Base-by-base conservation (phyloP, 441 rosid species). In the Pelargonium cotyledonis region DNA sequence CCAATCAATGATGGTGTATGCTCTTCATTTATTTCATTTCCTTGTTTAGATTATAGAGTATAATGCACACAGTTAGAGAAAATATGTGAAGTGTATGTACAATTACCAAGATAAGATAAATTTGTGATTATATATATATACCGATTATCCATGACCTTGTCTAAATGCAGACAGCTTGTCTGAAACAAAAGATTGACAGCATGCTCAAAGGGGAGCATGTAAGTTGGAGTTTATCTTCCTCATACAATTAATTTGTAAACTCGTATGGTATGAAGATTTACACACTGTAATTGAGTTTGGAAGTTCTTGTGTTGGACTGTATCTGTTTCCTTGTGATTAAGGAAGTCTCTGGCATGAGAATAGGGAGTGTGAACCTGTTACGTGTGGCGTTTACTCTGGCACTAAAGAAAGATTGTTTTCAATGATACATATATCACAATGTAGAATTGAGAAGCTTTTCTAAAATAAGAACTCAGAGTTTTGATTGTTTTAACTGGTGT, bases 171-270 rank as follows among this genome's bases (percentile, higher is more conserved):
- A 89, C 82, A 49, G 93, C 95, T 18, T 78, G 79, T 72, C 88
- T 94, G 69, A 79, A 84, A 63, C 82, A 89, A 79, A 86, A 94
- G 86, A 85, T 94, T 68, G 68, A 68, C 71, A 79, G 83, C 62
- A 89, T 94, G 97, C 88, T 73, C 75, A 81, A 72, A 12, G 96
- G 98, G 26, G 96, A 89, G 49, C 93, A 73, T 77, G 98, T 91
- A 76, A 89, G 93, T 78, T 60, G 21, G 8, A 3, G 7, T 75
- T 67, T 46, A 8, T 11, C 14, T 29, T 19, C 21, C 41, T 29
- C 38, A 16, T 21, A 18, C 2, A 51, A 15, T 41, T 43, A 38
- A 11, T 65, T 12, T 71, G 38, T 26, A 41, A 8, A 63, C 6
- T 63, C 29, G 21, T 26, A 47, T n/a, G 18, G 11, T 4, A 64